A percentile compares a stretch with the other conserved stretches of the same genome.
Conservation (phyloP, 1,284 basidiomycete species). For the Pseudozyma tsukubaensis region DNA sequence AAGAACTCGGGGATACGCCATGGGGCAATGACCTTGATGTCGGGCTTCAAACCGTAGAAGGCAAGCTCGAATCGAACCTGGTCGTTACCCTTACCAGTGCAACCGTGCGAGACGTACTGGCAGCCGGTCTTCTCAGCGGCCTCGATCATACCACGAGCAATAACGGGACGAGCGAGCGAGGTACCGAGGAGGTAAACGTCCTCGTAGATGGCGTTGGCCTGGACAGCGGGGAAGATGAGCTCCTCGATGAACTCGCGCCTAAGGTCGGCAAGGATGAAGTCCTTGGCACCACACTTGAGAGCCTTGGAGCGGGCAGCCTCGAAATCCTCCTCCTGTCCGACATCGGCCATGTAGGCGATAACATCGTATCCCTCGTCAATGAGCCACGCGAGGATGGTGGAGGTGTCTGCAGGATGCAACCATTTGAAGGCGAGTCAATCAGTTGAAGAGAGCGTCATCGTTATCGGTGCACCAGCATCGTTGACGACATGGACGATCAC, state of each 20-base stretch:
- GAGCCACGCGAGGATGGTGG: constrained; percentile 69
- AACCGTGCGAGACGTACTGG: constrained; percentile 91
- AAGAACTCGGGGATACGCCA: constrained; percentile 99
- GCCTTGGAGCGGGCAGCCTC: constrained; percentile 92
- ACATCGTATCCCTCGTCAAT: constrained; percentile 98
- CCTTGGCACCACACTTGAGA: constrained; percentile 89
- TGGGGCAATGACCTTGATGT: constrained; percentile 98
- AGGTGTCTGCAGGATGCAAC: constrained; percentile 56
- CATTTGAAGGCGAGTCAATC: not conserved
- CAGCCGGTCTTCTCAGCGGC: constrained; percentile 81
- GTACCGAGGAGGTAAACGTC: constrained; percentile 98
- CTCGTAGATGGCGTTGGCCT: constrained; percentile 99
- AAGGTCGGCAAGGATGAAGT: constrained; percentile 93
- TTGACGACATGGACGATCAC: constrained; percentile 2
- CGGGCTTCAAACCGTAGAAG: constrained; percentile 97
- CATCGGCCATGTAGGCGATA: constrained; percentile 97
- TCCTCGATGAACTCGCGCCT: constrained; percentile 95
- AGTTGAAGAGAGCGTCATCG: not conserved
- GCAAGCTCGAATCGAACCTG: constrained; percentile 99
- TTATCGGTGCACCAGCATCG: not conserved
- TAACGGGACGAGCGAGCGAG: constrained; percentile 96
- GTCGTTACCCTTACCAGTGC: constrained; percentile 99
- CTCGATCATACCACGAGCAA: constrained; percentile 98
- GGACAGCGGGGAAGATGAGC: constrained; percentile 94
- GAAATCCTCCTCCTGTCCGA: constrained; percentile 99